Base-by-base conservation (phyloP, 805 yeast species). In the Zygosaccharomyces bailii region DNA sequence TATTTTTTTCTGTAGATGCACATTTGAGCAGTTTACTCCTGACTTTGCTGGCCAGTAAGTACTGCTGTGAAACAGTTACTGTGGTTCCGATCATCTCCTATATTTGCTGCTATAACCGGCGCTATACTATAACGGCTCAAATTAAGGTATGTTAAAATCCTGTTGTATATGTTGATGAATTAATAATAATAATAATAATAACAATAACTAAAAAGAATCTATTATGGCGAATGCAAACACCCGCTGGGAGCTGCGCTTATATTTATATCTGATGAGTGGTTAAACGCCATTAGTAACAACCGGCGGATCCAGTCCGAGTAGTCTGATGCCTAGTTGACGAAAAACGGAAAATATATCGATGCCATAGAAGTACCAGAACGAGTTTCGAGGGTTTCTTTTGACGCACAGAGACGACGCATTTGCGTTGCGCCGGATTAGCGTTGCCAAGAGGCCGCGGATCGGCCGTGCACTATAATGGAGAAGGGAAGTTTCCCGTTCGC, bases 21-120 rank as follows among this genome's bases (percentile, higher is more conserved):
- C 58, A 54, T 4, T 23, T 34, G 23, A 52, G 30, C 9, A 61
- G 51, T 38, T 61, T 61, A 3, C 48, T 35, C 11, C 59, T 51
- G 2, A 59, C 64, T 31, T 46, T 45, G 21, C 53, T 42, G 18
- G 60, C 60, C 33, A 57, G 36, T 24, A 48, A 33, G 34, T 48
- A 48, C 37, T 48, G 52, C 30, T 48, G 52, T 4, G 46, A 43
- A 29, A 44, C 34, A 17, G 48, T 30, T 27, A 45, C 42, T 1
- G 45, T 34, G 13, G 44, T 33, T 10, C 27, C 46, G 42, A 48
- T 48, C 32, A 29, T 34, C 23, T 27, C 29, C 17, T 18, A 8
- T 14, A 34, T 34, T 17, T 21, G 25, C n/a, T n/a, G n/a, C n/a
- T n/a, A n/a, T n/a, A n/a, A n/a, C n/a, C n/a, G n/a, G n/a, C n/a